Evolutionary conservation across 768 basidiomycete species (phyloP).

Genomic region (Suillus tomentosus): DNA sequence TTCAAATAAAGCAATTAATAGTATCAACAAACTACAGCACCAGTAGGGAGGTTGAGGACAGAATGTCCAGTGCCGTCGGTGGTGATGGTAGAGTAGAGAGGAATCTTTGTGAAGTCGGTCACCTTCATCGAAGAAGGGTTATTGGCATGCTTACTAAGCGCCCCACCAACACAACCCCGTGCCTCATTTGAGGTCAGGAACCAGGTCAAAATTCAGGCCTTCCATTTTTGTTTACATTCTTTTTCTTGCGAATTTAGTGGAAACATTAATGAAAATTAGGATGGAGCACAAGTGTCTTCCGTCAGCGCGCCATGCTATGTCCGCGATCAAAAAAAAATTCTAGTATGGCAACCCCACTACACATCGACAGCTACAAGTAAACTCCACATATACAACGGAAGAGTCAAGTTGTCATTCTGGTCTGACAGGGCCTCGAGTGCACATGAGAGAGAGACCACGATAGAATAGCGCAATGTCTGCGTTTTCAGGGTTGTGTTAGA

Average conservation of each 20-base stretch:
- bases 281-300: not conserved
- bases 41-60: not conserved
- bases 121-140: slow-evolving; percentile 9
- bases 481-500: slow-evolving; percentile 21
- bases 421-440: slow-evolving; percentile 88
- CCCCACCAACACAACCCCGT: slow-evolving; percentile 2
- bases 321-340: not conserved
- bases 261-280: slow-evolving; percentile 6
- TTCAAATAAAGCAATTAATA: not conserved
- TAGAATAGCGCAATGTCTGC: slow-evolving; percentile 67
- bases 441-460: slow-evolving; percentile 63
- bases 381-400: slow-evolving; percentile 97
- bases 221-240: slow-evolving; percentile 5
- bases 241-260: not conserved
- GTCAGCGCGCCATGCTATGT: not conserved
- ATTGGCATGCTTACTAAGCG: slow-evolving; percentile 8
- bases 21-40: not conserved
- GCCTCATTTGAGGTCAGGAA: slow-evolving; percentile 1
- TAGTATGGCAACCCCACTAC: slow-evolving; percentile 7
- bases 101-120: not conserved
- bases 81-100: slow-evolving; percentile 2
- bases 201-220: not conserved
- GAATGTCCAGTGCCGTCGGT: slow-evolving; percentile 1
- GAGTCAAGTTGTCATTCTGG: slow-evolving; percentile 96
- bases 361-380: slow-evolving; percentile 66